These are phyloP conservation scores for Leishmania turanica DNA, from an alignment of 208 protist species.

Conservation along the genomic window DNA sequence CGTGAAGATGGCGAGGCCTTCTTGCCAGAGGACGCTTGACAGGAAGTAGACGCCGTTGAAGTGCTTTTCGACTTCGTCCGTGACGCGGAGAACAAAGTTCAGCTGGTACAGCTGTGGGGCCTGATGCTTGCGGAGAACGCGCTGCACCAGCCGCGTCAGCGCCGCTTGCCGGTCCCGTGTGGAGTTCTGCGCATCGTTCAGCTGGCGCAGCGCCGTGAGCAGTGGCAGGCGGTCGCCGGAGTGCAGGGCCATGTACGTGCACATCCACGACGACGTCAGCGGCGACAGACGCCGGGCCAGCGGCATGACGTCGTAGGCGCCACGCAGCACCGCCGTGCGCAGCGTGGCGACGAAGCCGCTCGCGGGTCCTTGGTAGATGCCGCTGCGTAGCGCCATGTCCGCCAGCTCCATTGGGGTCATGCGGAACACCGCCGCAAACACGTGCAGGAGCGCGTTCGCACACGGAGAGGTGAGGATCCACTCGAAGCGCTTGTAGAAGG, in stretches of 20 bases:
- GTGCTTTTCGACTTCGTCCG: conserved; percentile 54
- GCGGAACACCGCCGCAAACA: conserved; percentile 61
- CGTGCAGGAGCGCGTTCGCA: conserved; percentile 77
- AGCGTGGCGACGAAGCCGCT: conserved; percentile 49
- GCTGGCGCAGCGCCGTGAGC: conserved; percentile 55
- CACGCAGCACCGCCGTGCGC: conserved; percentile 34
- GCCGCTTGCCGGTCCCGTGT: conserved; percentile 44
- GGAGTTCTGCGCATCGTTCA: conserved; percentile 41
- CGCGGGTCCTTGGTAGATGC: conserved; percentile 62
- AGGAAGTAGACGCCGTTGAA: conserved; percentile 78
- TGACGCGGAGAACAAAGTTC: conserved; percentile 75
- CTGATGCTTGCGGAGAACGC: conserved; percentile 62
- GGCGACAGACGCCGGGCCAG: conserved; percentile 72
- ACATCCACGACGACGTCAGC: conserved; percentile 58
- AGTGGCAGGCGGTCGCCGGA: conserved; percentile 69
- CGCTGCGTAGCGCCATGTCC: conserved; percentile 67
- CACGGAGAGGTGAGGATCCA: conserved; percentile 63
- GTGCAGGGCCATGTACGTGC: conserved; percentile 70
- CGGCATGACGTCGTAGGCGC: conserved; percentile 65
- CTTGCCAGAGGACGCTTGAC: conserved; percentile 35
- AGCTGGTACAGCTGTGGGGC: conserved; percentile 53
- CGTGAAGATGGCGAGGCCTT: conserved; percentile 63
- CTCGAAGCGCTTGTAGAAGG: conserved; percentile 42
- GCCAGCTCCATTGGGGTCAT: conserved; percentile 69
- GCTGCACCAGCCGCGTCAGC: conserved; percentile 51